Conservation (phyloP, 2,329 filamentous ascomycete genomes). For the Lecanicillium sp. region DNA sequence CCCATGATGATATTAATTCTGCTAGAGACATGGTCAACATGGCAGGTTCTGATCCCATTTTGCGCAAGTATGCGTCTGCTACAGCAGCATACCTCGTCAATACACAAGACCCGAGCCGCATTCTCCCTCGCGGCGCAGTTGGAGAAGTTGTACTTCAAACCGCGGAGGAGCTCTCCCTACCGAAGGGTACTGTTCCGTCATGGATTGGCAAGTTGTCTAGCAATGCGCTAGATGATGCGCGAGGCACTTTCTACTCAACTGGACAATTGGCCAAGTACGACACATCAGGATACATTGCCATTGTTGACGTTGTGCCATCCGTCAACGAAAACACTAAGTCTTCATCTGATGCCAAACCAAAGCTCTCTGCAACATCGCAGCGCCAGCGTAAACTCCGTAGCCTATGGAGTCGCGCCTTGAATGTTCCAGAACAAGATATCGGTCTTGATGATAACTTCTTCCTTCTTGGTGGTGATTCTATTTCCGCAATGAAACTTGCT, state of each 20-base stretch:
- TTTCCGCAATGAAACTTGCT: constrained; percentile 53
- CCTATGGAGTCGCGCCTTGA: constrained; percentile 41
- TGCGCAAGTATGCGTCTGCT: constrained; percentile 15
- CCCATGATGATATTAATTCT: constrained; percentile 23
- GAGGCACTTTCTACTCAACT: constrained; percentile 27
- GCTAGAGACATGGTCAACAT: constrained; percentile 19
- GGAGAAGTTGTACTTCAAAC: constrained; percentile 36
- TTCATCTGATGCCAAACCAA: constrained; percentile 15
- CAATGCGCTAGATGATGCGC: not conserved
- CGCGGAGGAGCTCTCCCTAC: constrained; percentile 15
- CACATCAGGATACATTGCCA: constrained; percentile 18
- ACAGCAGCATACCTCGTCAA: constrained; percentile 33
- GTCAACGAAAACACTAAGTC: constrained; percentile 6
- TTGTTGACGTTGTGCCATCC: constrained; percentile 16
- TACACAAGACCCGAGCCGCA: constrained; percentile 21
- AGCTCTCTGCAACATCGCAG: constrained; percentile 28
- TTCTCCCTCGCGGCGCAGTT: constrained; percentile 31
- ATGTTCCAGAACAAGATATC: constrained; percentile 35
- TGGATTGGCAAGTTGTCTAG: constrained; percentile 18
- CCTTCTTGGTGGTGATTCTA: constrained; percentile 51
- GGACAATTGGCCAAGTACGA: constrained; percentile 30
- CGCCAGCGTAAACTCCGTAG: constrained; percentile 35
- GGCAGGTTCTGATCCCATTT: constrained; percentile 9
- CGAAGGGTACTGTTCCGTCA: constrained; percentile 16
- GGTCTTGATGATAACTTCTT: constrained; percentile 51